Percentiles rank a stretch among this genome's conserved stretches.
Evolutionary conservation across 2,329 filamentous ascomycete genomes (phyloP).

Genomic region (Trichoderma lentiforme): DNA sequence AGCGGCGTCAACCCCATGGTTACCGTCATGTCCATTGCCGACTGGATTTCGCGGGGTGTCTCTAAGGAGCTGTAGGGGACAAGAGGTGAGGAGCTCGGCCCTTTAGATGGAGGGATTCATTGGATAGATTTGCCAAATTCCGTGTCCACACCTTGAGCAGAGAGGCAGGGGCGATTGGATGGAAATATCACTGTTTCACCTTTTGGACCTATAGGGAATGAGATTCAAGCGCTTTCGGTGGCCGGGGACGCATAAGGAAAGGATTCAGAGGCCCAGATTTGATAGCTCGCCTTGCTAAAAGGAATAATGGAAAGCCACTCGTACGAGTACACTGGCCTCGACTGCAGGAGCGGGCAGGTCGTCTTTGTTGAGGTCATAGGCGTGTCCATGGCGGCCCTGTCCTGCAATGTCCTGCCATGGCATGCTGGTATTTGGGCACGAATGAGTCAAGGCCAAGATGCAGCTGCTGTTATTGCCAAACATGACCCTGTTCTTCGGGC

Average conservation of each 20-base stretch:
- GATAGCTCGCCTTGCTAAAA: conserved; percentile 8
- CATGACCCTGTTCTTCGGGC: neutral
- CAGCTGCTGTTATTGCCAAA: neutral
- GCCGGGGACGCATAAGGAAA: neutral
- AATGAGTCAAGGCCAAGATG: conserved; percentile 7
- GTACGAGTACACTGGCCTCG: neutral
- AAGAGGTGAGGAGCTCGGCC: neutral
- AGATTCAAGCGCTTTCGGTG: conserved; percentile 14
- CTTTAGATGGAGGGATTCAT: neutral
- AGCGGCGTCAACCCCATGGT: conserved; percentile 83
- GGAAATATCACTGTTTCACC: conserved; percentile 3
- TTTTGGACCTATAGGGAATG: conserved; percentile 8
- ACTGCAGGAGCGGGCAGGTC: neutral
- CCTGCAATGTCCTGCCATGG: neutral
- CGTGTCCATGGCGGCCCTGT: neutral
- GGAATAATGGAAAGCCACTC: conserved; percentile 10
- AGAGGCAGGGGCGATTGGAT: neutral
- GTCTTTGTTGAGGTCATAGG: neutral
- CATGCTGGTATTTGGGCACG: conserved; percentile 1
- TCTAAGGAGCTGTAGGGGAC: conserved; percentile 39
- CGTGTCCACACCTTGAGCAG: neutral
- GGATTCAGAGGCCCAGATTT: conserved; percentile 5
- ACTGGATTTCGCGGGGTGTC: conserved; percentile 60
- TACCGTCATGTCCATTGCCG: conserved; percentile 67
- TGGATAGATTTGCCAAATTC: neutral